Conservation (phyloP, 176 grass and related monocot genomes). For the Phragmites australis region DNA sequence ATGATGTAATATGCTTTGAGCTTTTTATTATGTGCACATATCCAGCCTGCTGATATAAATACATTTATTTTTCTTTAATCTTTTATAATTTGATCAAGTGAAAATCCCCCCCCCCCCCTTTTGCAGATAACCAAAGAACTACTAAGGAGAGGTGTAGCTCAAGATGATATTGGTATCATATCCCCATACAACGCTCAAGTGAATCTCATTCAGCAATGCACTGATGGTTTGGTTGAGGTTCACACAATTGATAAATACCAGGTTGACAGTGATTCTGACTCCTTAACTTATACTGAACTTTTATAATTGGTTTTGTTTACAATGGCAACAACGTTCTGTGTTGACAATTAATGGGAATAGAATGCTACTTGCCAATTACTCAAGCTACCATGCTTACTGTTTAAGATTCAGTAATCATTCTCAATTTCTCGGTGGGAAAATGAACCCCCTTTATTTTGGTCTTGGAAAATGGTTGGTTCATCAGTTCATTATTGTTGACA, state of each 20-base stretch:
- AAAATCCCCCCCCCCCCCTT: neutral
- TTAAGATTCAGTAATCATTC: conserved; percentile 9
- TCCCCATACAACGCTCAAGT: conserved; percentile 95
- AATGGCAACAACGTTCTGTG: neutral
- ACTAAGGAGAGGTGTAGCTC: conserved; percentile 69
- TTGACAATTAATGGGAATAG: neutral
- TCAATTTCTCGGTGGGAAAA: conserved; percentile 15
- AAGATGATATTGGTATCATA: conserved; percentile 84
- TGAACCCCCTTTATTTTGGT: neutral
- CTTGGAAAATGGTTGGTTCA: conserved; percentile 6
- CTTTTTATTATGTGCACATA: conserved; percentile 12
- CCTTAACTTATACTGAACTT: neutral
- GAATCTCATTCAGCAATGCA: conserved; percentile 69
- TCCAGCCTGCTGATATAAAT: neutral
- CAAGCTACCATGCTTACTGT: conserved; percentile 3
- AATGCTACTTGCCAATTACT: neutral
- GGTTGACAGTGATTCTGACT: conserved; percentile 39
- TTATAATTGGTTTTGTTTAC: neutral
- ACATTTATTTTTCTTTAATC: conserved; percentile 8
- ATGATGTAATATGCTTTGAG: neutral
- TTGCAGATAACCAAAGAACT: conserved; percentile 69
- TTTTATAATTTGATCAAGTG: neutral
- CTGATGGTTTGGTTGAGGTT: conserved; percentile 77
- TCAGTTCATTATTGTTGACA: neutral
- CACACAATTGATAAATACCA: conserved; percentile 99